A percentile compares a stretch with the other conserved stretches of the same genome.
Conservation (phyloP, 192 early-diverging fungal species). For the Linnemannia hyalina region DNA sequence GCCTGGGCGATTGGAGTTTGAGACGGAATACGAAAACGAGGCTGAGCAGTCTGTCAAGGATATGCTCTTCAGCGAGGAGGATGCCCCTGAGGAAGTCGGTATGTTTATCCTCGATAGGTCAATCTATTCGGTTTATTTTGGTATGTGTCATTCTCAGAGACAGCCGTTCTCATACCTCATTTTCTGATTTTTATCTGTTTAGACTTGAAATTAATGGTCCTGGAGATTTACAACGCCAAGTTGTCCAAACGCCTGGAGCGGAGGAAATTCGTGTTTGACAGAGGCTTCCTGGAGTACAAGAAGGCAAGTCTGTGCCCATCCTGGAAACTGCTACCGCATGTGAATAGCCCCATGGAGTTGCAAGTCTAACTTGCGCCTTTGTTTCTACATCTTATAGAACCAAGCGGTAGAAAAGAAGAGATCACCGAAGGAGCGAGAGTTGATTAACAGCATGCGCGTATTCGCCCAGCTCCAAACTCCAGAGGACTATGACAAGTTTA, state of each 20-base stretch:
- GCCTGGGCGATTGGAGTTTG: constrained; percentile 97
- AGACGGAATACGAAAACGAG: constrained; percentile 96
- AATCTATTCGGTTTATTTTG: background rate
- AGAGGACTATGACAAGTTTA: constrained; percentile 84
- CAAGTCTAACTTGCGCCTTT: background rate
- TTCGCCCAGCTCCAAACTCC: constrained; percentile 90
- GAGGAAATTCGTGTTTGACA: constrained; percentile 93
- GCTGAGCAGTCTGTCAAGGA: constrained; percentile 97
- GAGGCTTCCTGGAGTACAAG: constrained; percentile 88
- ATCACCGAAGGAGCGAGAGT: constrained; percentile 90
- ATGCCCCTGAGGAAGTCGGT: constrained; percentile 86
- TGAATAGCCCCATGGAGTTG: no score
- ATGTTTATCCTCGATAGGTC: constrained; percentile 14
- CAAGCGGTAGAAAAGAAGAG: constrained; percentile 85
- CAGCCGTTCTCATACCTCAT: background rate
- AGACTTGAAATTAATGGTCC: constrained; percentile 90
- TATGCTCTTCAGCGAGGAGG: constrained; percentile 90
- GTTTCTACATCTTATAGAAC: constrained; percentile 33
- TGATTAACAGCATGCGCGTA: constrained; percentile 81
- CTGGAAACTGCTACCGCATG: background rate
- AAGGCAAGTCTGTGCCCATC: constrained; percentile 58
- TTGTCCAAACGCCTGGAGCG: constrained; percentile 85
- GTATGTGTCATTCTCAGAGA: background rate
- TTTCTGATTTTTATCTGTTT: background rate
- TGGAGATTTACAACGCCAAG: constrained; percentile 94